These are phyloP conservation scores for Suillus variegatus DNA, from an alignment of 768 basidiomycete species.

Conservation along the genomic window DNA sequence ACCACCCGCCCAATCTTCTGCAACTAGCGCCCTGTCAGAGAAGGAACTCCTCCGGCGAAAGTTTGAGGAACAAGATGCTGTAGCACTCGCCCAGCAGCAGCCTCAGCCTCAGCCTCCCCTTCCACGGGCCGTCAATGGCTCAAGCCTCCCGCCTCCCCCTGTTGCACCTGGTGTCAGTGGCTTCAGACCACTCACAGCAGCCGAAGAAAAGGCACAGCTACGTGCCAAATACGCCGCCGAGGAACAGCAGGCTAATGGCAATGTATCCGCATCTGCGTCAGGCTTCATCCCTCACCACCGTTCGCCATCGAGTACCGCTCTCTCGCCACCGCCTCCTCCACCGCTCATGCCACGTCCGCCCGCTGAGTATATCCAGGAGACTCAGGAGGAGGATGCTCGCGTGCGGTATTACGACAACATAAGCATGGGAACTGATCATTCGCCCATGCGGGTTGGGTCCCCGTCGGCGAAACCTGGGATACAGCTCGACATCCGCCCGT, in stretches of 20 bases:
- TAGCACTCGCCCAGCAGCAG: constrained; percentile 29
- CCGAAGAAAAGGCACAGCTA: constrained; percentile 77
- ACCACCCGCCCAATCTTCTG: constrained; percentile 25
- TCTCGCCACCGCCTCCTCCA: constrained; percentile 50
- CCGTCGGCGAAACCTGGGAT: constrained; percentile 13
- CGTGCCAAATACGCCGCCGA: constrained; percentile 64
- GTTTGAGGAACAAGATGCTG: constrained; percentile 57
- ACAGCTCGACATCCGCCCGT: constrained; percentile 42
- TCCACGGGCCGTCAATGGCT: constrained; percentile 22
- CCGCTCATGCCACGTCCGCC: constrained; percentile 79
- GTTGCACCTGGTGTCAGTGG: constrained; percentile 28
- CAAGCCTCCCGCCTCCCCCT: constrained; percentile 33
- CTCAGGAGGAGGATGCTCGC: constrained; percentile 70
- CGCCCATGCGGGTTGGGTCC: constrained; percentile 20
- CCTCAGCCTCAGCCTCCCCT: constrained; percentile 28
- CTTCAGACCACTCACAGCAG: constrained; percentile 55
- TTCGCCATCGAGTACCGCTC: constrained; percentile 2
- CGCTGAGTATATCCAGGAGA: constrained; percentile 79
- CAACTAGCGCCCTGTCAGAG: constrained; percentile 39
- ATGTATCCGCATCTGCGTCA: constrained; percentile 17
- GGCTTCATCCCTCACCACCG: constrained; percentile 21
- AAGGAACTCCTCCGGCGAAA: constrained; percentile 59
- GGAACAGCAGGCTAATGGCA: constrained; percentile 35
- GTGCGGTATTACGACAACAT: constrained; percentile 39
- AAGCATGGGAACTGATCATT: constrained; percentile 30